These are phyloP conservation scores for Aspergillus sergii DNA, from an alignment of 2,329 filamentous ascomycete genomes.

Conservation along the genomic window DNA sequence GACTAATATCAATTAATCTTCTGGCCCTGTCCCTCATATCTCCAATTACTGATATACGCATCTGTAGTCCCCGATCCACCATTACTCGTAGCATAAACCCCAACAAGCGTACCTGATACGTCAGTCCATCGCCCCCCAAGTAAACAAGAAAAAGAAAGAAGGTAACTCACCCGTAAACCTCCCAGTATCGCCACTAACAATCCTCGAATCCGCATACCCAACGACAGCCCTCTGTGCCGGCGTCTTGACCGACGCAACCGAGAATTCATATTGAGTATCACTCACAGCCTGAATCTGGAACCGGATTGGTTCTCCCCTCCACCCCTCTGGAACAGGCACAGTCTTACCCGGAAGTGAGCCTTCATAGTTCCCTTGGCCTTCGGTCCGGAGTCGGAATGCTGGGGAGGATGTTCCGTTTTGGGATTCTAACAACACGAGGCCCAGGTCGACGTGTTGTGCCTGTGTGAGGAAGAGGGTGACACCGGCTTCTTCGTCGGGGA, in stretches of 20 bases:
- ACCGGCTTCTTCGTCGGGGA: conserved; percentile 7
- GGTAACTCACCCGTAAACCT: conserved; percentile 5
- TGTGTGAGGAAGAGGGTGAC: conserved; percentile 9
- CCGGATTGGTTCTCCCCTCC: neutral
- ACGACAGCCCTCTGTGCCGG: neutral
- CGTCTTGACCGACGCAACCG: neutral
- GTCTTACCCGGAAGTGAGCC: neutral
- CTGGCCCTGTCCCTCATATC: conserved; percentile 2
- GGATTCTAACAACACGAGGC: neutral
- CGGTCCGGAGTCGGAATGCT: conserved; percentile 1
- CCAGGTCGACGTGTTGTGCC: conserved; percentile 7
- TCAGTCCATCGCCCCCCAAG: neutral
- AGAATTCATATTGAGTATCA: neutral
- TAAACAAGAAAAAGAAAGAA: neutral
- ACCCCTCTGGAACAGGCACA: neutral
- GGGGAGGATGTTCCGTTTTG: neutral
- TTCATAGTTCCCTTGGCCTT: neutral
- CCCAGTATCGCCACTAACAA: conserved; percentile 8
- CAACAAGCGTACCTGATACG: conserved; percentile 3
- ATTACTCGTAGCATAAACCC: conserved; percentile 7
- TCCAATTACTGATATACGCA: conserved; percentile 9
- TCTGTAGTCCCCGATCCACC: neutral
- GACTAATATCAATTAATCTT: neutral
- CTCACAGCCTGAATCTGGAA: conserved; percentile 5
- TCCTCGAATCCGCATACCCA: neutral